Evolutionary conservation across 2,329 filamentous ascomycete genomes (phyloP).

Genomic region (Dactylonectria macrodidyma): DNA sequence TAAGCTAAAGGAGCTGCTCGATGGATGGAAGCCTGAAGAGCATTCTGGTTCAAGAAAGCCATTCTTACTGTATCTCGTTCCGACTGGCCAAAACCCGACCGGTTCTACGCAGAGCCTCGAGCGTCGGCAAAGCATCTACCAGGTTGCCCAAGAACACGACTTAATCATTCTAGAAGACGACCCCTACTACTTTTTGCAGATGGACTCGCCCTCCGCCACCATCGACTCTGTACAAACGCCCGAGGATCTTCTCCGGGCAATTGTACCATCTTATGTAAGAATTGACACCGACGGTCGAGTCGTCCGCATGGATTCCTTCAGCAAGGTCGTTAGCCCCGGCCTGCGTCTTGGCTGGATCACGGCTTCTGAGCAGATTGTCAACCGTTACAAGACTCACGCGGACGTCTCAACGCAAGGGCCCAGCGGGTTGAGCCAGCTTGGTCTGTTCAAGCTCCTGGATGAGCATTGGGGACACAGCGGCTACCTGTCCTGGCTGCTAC

Average conservation of each 20-base stretch:
- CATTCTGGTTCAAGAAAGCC: constrained; percentile 72
- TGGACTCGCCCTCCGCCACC: constrained; percentile 58
- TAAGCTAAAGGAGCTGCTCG: constrained; percentile 73
- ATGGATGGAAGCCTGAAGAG: constrained; percentile 70
- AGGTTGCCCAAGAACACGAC: constrained; percentile 82
- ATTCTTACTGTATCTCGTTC: constrained; percentile 75
- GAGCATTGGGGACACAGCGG: constrained; percentile 90
- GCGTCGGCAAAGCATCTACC: constrained; percentile 78
- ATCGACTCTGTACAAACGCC: neutral
- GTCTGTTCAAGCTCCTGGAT: constrained; percentile 87
- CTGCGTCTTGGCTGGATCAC: constrained; percentile 87
- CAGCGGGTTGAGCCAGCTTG: constrained; percentile 81
- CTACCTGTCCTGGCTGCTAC: constrained; percentile 86
- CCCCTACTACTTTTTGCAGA: constrained; percentile 90
- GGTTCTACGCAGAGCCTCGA: constrained; percentile 74
- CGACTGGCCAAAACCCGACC: constrained; percentile 82
- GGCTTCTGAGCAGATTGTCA: constrained; percentile 81
- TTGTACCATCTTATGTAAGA: too few relatives aligned
- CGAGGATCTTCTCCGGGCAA: constrained; percentile 61
- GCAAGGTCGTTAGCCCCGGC: constrained; percentile 70
- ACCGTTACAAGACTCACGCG: constrained; percentile 81
- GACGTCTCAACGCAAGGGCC: constrained; percentile 86
- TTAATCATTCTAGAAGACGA: constrained; percentile 88
- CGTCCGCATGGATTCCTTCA: too few relatives aligned
- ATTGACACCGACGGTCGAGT: too few relatives aligned